Base-by-base conservation (phyloP, 352 stramenopile species). In the Hyaloperonospora brassicae region DNA sequence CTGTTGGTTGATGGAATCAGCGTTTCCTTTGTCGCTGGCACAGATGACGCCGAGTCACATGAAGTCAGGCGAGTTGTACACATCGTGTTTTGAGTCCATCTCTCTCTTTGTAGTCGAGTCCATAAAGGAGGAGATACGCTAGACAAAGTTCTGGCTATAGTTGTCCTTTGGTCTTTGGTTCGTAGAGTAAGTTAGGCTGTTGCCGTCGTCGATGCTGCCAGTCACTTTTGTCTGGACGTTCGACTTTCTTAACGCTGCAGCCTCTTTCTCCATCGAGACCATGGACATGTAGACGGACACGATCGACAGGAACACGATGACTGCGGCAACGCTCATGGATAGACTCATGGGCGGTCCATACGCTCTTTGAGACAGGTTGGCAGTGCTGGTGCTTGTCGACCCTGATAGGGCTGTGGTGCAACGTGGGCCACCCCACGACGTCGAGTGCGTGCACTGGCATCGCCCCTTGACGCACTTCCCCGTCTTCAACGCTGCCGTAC, bases 111-210 rank as follows among this genome's bases (percentile, higher is more conserved):
- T 17, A 50, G 41, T 14, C 41, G 30, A 46, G 9, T 55, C 10
- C 39, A 17, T 17, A 17, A 17, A 17, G 17, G 14, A 24, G 23
- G 39, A 22, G 39, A 44, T 10, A 44, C 14, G 39, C 60, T 67
- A 84, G 11, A 86, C 72, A 47, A 86, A 79, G 22, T 86, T 84
- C 48, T 81, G 67, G 56, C 70, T 71, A 68, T 86, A 86, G 49
- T 79, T 76, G 50, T 68, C 68, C 50, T 77, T 72, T 0, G 68
- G 68, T 31, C 60, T 50, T 35, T 65, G 52, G 22, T 49, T 59
- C 6, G 36, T 57, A 0, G 58, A 67, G 27, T 59, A 46, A 13
- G 51, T 57, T 23, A 55, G 34, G 10, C 11, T 31, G 31, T 57
- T 48, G 9, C 53, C 45, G 6, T 69, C 56, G 14, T 65, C 59